Percentiles rank a stretch among this genome's conserved stretches.
Conservation (phyloP, 2,329 filamentous ascomycete genomes). For the Penicillium sp. region DNA sequence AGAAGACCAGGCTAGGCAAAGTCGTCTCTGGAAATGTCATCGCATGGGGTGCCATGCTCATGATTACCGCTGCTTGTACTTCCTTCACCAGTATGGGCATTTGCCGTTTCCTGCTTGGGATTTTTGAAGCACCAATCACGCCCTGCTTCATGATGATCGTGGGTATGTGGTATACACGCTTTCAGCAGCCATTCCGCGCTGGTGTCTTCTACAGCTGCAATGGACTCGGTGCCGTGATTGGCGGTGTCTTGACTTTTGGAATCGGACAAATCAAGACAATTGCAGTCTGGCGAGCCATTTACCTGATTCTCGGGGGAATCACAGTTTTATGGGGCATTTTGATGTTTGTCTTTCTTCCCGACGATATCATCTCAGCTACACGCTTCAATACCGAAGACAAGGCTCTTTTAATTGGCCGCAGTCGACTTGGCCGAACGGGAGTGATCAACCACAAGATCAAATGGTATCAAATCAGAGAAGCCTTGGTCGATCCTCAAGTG, state of each 20-base stretch:
- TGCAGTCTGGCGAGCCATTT: conserved; percentile 48
- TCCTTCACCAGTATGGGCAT: conserved; percentile 47
- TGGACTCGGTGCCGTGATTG: conserved; percentile 39
- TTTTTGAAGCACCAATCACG: conserved; percentile 51
- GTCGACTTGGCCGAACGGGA: conserved; percentile 41
- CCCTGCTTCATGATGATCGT: conserved; percentile 54
- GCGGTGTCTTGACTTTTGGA: conserved; percentile 31
- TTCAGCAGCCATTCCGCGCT: conserved; percentile 50
- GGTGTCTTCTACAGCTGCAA: conserved; percentile 47
- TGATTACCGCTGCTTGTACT: conserved; percentile 44
- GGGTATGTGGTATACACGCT: conserved; percentile 50
- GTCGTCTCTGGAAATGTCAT: conserved; percentile 37
- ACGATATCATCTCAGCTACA: conserved; percentile 45
- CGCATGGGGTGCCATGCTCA: conserved; percentile 47
- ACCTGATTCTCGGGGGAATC: conserved; percentile 47
- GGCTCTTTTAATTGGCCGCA: conserved; percentile 43
- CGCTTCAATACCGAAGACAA: conserved; percentile 47
- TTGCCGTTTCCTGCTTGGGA: conserved; percentile 48
- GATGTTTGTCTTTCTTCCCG: conserved; percentile 44
- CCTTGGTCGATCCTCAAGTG: conserved; percentile 46
- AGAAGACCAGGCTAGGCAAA: conserved; percentile 25
- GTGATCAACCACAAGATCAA: conserved; percentile 52
- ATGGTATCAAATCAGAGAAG: conserved; percentile 50
- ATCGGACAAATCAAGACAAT: conserved; percentile 45
- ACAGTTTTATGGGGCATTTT: conserved; percentile 46